These are phyloP conservation scores for Geranium brycei DNA, from an alignment of 345 rosid species.

Conservation along the genomic window DNA sequence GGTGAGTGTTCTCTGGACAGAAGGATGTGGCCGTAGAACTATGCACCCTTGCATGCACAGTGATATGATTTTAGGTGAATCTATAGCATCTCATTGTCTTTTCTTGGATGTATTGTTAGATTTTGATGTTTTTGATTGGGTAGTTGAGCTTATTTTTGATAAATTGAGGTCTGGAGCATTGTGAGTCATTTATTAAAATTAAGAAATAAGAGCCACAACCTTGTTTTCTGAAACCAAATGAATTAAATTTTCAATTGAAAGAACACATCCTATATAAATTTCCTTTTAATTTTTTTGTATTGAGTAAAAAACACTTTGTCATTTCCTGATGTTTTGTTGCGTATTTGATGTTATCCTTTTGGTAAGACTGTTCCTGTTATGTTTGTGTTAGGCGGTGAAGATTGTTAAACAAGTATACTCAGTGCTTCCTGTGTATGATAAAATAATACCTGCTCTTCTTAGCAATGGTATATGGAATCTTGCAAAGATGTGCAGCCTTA, in stretches of 20 bases:
- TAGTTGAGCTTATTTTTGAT: too few species aligned
- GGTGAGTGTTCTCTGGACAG: slow-evolving; percentile 22
- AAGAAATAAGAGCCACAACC: too few species aligned
- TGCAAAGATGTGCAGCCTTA: slow-evolving; percentile 50
- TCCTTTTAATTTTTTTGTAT: too few species aligned
- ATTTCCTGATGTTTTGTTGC: not conserved
- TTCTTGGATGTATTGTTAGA: not conserved
- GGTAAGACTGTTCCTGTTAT: not conserved
- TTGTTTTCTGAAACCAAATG: too few species aligned
- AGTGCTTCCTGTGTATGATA: slow-evolving; percentile 85
- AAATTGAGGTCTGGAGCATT: too few species aligned
- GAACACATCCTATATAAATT: too few species aligned
- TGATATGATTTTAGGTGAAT: too few species aligned
- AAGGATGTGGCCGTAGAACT: not conserved
- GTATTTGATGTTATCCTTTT: not conserved
- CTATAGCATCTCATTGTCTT: too few species aligned
- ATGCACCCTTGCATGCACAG: not conserved
- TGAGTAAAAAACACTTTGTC: not conserved
- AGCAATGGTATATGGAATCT: slow-evolving; percentile 78
- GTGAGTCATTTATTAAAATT: too few species aligned
- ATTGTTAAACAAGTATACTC: slow-evolving; percentile 82
- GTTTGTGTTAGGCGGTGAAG: slow-evolving; percentile 57
- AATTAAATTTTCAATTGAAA: too few species aligned
- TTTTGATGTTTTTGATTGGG: too few species aligned
- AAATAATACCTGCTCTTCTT: slow-evolving; percentile 70